Percentiles rank a stretch among this genome's conserved stretches.
phyloP scores from a whole-genome alignment of 257 asterid genomes.

The Nyctanthes arbortristis region DNA sequence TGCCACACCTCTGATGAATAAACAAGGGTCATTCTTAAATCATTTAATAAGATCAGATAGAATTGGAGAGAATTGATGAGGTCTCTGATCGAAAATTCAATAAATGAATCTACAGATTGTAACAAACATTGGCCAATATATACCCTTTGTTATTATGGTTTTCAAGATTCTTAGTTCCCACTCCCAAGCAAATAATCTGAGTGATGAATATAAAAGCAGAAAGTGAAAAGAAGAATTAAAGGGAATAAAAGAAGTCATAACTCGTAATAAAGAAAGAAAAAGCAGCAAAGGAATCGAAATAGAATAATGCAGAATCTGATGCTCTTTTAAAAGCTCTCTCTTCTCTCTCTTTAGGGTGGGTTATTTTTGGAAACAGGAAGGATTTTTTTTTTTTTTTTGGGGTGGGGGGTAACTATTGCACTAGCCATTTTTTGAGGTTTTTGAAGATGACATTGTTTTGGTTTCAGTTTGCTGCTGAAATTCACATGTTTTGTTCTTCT shows the following conservation, averaged over 20 bases:
- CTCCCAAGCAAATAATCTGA: constrained; percentile 44
- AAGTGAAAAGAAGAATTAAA: constrained; percentile 14
- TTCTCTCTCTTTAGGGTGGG: no score
- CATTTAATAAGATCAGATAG: neutral
- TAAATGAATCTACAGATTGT: constrained; percentile 16
- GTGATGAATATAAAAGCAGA: constrained; percentile 22
- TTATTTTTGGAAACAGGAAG: constrained; percentile 34
- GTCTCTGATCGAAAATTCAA: constrained; percentile 1
- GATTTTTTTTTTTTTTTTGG: constrained; percentile 32
- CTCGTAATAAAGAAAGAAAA: constrained; percentile 19
- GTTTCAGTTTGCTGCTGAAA: constrained; percentile 17
- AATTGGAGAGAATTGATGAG: neutral
- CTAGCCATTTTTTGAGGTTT: constrained; percentile 1
- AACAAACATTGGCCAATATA: constrained; percentile 26
- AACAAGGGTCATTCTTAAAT: neutral
- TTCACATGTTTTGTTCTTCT: constrained; percentile 30
- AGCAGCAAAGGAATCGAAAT: constrained; percentile 28
- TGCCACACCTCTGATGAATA: neutral
- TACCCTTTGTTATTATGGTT: constrained; percentile 17
- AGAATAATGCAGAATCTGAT: constrained; percentile 26
- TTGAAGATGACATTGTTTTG: constrained; percentile 7
- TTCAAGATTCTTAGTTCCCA: constrained; percentile 44
- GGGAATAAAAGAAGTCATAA: constrained; percentile 4
- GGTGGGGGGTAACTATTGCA: no score
- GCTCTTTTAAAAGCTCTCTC: constrained; percentile 35